A percentile compares a stretch with the other conserved stretches of the same genome.
Conservation (phyloP, 768 basidiomycete genomes). For the Suillus subaureus region DNA sequence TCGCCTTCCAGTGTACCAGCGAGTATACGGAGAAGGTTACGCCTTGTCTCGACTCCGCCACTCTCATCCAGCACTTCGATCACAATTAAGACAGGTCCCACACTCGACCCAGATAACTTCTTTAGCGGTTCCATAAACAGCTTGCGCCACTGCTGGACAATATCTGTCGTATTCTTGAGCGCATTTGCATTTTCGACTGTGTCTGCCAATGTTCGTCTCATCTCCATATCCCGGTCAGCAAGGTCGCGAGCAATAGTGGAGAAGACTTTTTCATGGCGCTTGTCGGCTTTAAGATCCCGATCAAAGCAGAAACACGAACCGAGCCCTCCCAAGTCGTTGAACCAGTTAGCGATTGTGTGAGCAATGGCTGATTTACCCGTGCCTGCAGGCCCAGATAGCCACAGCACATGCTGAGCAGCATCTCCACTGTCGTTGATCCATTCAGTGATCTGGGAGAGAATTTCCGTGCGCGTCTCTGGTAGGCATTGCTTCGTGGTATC, state of each 20-base stretch:
- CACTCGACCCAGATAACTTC: conserved; percentile 2
- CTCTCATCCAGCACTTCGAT: conserved; percentile 28
- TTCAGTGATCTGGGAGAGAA: conserved; percentile 18
- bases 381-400: conserved; percentile 19
- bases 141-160: conserved; percentile 16
- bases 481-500: conserved; percentile 14
- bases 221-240: conserved; percentile 17
- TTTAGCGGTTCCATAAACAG: conserved; percentile 19
- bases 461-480: conserved; percentile 16
- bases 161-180: not conserved
- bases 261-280: conserved; percentile 23
- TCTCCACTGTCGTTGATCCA: conserved; percentile 15
- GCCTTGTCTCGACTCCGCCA: conserved; percentile 11
- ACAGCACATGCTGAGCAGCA: conserved; percentile 10
- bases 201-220: not conserved
- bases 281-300: not conserved
- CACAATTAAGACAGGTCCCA: conserved; percentile 25
- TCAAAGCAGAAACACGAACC: conserved; percentile 24
- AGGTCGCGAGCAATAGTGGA: conserved; percentile 30
- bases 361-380: conserved; percentile 35
- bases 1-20: not conserved
- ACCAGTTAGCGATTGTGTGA: conserved; percentile 17
- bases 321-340: conserved; percentile 13
- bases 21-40: conserved; percentile 24
- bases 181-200: not conserved